These are phyloP conservation scores for Marchantia paleacea DNA, from an alignment of 225 moss, liverwort and hornwort species.

Conservation along the genomic window DNA sequence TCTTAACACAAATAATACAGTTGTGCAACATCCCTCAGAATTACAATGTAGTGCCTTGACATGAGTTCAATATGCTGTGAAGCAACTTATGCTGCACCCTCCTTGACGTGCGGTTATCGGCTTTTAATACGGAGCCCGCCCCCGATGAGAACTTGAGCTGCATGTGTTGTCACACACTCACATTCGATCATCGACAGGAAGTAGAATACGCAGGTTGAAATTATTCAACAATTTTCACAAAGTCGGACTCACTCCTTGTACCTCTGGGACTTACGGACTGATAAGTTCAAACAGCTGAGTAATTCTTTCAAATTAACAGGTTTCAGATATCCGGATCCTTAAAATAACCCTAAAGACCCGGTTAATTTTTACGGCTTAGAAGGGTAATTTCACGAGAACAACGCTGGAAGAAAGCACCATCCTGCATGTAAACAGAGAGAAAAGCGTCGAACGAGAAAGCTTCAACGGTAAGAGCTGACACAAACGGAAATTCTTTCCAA, in stretches of 20 bases:
- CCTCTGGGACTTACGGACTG: background rate
- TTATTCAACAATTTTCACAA: background rate
- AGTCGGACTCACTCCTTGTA: background rate
- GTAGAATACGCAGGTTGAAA: background rate
- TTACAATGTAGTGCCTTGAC: background rate
- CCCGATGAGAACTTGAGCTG: background rate
- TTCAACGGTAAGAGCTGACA: background rate
- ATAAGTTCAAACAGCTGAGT: background rate
- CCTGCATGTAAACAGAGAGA: background rate
- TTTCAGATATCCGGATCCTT: background rate
- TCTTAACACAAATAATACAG: background rate
- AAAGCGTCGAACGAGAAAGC: background rate
- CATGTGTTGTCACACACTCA: background rate
- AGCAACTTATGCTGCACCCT: background rate
- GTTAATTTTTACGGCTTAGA: background rate
- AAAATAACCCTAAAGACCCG: slow-evolving; percentile 1
- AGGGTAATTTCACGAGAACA: slow-evolving; percentile 2
- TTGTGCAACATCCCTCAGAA: background rate
- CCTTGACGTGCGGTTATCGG: background rate
- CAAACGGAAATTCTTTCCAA: background rate
- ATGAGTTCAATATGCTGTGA: background rate
- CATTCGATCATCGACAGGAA: background rate
- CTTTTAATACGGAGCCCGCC: background rate
- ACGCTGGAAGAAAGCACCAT: slow-evolving; percentile 3
- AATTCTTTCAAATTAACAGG: background rate